Evolutionary conservation across 2,329 filamentous ascomycete species (phyloP), one percentile per base, ranked within the genome.

Genomic region (Spiromastix sp.): DNA sequence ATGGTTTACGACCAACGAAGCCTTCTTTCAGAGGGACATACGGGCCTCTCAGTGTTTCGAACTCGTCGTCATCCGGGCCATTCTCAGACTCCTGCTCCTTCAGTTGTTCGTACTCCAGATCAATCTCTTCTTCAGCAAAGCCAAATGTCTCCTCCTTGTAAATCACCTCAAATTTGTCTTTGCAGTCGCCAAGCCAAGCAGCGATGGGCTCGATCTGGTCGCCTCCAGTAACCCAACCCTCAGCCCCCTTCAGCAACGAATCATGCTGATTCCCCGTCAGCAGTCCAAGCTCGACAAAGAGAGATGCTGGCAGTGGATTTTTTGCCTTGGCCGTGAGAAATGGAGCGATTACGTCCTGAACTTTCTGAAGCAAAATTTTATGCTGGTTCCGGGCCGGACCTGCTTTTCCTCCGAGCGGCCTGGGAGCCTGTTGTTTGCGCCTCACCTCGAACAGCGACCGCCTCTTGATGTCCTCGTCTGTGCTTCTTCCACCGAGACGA

Each of bases 401-500:
- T 20, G 64, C 53, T 5, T 62, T 44, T 13, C 66, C 59, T 2
- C 67, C 67, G 16, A 54, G 45, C 7, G 69, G 45, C 6, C 47
- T 50, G 5, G 50, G 50, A 6, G 52, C 41, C 1, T 51, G 49
- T 3, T 52, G 45, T 3, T 44, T 50, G 9, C 54, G 49, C 12
- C 72, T 70, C 1, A 86, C 58, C 39, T 79, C 72, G 51, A 67
- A 85, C 3, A 93, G 49, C 0, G 77, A 85, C 10, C 75, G 70
- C 34, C 72, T 64, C 41, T 75, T 75, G 44, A 93, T 78, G 0
- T 70, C 67, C 1, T 65, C 59, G 40, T 83, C 79, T 34, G 74
- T 71, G 12, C 80, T 83, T 19, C 81, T 72, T 2, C 79, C 77
- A 27, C 85, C 85, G 7, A 84, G 59, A 6, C 79, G 71, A 32